A percentile compares a stretch with the other conserved stretches of the same genome.
Conservation (phyloP, 179 eudicot genomes). For the Gypsophila paniculata region DNA sequence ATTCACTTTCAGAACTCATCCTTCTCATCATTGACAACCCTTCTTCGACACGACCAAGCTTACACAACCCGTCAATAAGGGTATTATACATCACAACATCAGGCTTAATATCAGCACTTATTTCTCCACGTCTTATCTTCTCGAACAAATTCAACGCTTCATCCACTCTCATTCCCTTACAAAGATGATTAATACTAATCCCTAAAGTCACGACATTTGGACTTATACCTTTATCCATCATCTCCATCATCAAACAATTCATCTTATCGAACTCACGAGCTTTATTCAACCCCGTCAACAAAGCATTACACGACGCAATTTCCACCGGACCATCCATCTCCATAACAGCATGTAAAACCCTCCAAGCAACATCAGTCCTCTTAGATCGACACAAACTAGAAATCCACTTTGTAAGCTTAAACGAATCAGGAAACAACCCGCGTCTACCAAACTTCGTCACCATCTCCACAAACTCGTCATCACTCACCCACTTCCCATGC, state of each 20-base stretch:
- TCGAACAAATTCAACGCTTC: constrained; percentile 57
- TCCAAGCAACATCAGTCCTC: constrained; percentile 43
- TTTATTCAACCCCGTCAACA: constrained; percentile 51
- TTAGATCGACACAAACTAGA: constrained; percentile 39
- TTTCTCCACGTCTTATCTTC: constrained; percentile 48
- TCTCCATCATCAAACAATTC: constrained; percentile 53
- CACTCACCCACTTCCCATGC: constrained; percentile 29
- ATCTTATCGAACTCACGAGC: constrained; percentile 38
- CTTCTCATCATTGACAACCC: constrained; percentile 52
- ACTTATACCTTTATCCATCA: constrained; percentile 56
- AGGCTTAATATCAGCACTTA: constrained; percentile 42
- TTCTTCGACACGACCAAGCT: constrained; percentile 63
- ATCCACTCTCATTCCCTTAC: constrained; percentile 56
- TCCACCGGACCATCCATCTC: constrained; percentile 40
- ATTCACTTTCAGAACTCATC: constrained; percentile 49
- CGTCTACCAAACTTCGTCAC: constrained; percentile 35
- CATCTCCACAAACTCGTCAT: constrained; percentile 42
- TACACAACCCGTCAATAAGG: constrained; percentile 74
- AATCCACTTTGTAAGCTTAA: constrained; percentile 42
- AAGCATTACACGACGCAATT: constrained; percentile 52
- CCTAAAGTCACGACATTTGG: constrained; percentile 60
- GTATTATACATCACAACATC: constrained; percentile 70
- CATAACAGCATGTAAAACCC: constrained; percentile 42
- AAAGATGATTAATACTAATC: constrained; percentile 58
- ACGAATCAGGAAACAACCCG: constrained; percentile 34